These are phyloP conservation scores for Candida neerlandica DNA, from an alignment of 1,139 yeast species.

Conservation along the genomic window DNA sequence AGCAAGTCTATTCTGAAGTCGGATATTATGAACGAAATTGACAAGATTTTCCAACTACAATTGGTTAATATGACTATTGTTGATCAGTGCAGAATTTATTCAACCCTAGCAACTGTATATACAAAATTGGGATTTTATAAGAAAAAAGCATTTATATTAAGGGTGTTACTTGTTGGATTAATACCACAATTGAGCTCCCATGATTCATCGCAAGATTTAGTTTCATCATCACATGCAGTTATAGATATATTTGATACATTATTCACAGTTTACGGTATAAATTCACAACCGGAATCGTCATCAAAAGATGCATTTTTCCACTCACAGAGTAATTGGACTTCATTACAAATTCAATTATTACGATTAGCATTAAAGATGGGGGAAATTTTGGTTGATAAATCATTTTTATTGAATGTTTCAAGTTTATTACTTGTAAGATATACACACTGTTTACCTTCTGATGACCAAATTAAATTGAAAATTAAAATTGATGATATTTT, in stretches of 20 bases:
- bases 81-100: slow-evolving; percentile 65
- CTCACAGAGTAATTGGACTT: slow-evolving; percentile 49
- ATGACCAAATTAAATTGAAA: slow-evolving; percentile 38
- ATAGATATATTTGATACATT: slow-evolving; percentile 42
- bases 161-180: slow-evolving; percentile 58
- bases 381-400: slow-evolving; percentile 50
- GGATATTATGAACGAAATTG: slow-evolving; percentile 55
- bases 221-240: slow-evolving; percentile 15
- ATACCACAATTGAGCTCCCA: slow-evolving; percentile 40
- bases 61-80: slow-evolving; percentile 45
- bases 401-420: slow-evolving; percentile 50
- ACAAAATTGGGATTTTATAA: slow-evolving; percentile 62
- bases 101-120: slow-evolving; percentile 68
- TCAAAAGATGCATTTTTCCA: slow-evolving; percentile 25
- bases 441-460: slow-evolving; percentile 46
- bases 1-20: slow-evolving; percentile 25
- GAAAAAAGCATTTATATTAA: slow-evolving; percentile 69
- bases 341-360: slow-evolving; percentile 59
- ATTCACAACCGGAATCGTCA: slow-evolving; percentile 29
- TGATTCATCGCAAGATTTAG: neutral
- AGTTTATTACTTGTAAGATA: slow-evolving; percentile 57
- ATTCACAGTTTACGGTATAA: slow-evolving; percentile 45
- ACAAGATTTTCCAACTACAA: slow-evolving; percentile 44
- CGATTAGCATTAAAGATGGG: slow-evolving; percentile 57
- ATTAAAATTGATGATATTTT: slow-evolving; percentile 27